Evolutionary conservation across 108 stramenopile genomes (phyloP).

Genomic region (Cyclostephanos invisitatus): DNA sequence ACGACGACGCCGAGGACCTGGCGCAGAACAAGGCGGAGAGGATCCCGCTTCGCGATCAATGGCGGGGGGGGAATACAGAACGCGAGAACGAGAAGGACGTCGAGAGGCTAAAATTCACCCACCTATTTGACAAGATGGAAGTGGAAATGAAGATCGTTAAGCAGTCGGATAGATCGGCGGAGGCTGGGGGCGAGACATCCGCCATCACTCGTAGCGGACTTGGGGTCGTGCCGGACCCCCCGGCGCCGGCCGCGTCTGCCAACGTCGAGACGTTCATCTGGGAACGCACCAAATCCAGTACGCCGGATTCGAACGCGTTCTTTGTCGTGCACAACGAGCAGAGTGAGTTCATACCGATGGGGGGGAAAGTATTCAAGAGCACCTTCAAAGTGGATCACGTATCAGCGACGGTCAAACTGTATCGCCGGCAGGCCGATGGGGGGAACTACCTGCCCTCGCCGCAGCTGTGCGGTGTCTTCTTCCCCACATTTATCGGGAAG

Average conservation of each 20-base stretch:
- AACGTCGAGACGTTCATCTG: constrained; percentile 31
- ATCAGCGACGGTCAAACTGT: constrained; percentile 52
- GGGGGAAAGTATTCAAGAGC: constrained; percentile 36
- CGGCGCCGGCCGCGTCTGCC: constrained; percentile 12
- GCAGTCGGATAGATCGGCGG: neutral
- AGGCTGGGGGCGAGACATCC: neutral
- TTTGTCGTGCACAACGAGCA: constrained; percentile 44
- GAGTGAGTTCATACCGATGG: constrained; percentile 36
- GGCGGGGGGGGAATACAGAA: constrained; percentile 43
- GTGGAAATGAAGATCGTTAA: constrained; percentile 59
- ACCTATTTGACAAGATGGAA: constrained; percentile 72
- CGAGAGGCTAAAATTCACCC: constrained; percentile 67
- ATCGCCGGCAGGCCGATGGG: constrained; percentile 42
- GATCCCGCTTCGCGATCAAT: constrained; percentile 33
- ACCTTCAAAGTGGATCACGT: constrained; percentile 51
- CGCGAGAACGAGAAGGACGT: constrained; percentile 60
- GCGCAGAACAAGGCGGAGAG: neutral
- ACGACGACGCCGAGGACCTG: constrained; percentile 5
- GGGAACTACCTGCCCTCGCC: constrained; percentile 52
- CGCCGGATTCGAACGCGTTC: constrained; percentile 72
- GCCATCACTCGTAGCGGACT: constrained; percentile 13
- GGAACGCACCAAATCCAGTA: constrained; percentile 24
- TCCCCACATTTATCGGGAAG: constrained; percentile 57
- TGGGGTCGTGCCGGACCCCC: constrained; percentile 34
- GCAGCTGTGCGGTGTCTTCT: constrained; percentile 55